Evolutionary conservation across 192 early-diverging fungal species (phyloP).

Genomic region (Obelidium mucronatum): DNA sequence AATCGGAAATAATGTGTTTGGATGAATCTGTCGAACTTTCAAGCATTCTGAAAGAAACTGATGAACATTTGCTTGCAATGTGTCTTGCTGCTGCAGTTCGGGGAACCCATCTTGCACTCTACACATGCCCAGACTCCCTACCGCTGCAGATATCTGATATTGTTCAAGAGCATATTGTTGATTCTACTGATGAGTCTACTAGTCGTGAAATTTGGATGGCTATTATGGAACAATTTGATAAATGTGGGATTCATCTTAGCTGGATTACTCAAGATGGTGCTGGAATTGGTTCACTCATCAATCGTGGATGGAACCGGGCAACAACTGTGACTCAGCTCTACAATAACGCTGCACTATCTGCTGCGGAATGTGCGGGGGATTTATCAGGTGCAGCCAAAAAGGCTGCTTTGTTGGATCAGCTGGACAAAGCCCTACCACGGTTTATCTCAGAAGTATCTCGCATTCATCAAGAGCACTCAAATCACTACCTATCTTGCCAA

Average conservation of each 20-base stretch:
- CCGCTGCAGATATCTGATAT: not conserved
- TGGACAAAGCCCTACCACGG: not conserved
- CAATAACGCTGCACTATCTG: not conserved
- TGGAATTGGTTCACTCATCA: not conserved
- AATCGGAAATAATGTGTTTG: not conserved
- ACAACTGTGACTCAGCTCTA: slow-evolving; percentile 4
- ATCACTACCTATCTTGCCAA: not conserved
- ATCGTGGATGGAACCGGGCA: not conserved
- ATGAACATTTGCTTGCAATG: not conserved
- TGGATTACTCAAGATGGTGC: slow-evolving; percentile 8
- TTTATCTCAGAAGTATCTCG: not conserved
- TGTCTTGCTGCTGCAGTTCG: not conserved
- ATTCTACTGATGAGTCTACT: not conserved
- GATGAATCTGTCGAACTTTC: not conserved
- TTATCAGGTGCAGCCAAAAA: not conserved
- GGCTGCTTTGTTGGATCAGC: not conserved
- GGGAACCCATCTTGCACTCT: not conserved
- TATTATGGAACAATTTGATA: not conserved
- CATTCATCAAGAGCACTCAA: not conserved
- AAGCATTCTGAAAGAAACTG: not conserved
- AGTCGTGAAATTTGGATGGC: not conserved
- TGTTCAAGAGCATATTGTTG: not conserved
- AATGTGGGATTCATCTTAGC: not conserved
- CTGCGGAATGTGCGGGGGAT: not conserved
- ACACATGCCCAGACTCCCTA: not conserved